These are phyloP conservation scores for Chrysoporthe puriensis DNA, from an alignment of 2,329 filamentous ascomycete genomes.

Conservation along the genomic window DNA sequence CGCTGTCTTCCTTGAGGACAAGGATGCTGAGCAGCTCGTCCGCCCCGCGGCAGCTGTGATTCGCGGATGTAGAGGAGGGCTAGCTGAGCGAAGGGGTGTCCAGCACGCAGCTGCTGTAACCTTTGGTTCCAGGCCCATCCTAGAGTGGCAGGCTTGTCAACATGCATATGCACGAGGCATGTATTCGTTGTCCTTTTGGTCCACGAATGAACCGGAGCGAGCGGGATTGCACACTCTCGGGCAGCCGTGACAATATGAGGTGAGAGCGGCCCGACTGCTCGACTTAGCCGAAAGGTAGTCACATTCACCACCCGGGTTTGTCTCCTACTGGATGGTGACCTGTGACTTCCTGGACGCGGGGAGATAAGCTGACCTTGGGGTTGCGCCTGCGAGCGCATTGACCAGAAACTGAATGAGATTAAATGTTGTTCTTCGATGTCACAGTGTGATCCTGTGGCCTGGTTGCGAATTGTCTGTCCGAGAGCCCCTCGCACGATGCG, in stretches of 20 bases:
- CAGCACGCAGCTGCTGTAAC: neutral
- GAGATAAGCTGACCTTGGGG: neutral
- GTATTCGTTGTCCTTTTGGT: conserved; percentile 8
- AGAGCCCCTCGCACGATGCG: neutral
- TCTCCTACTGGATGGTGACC: neutral
- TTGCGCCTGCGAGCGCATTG: neutral
- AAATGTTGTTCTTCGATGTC: neutral
- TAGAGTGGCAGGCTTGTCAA: neutral
- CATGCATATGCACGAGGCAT: conserved; percentile 16
- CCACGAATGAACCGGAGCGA: conserved; percentile 12
- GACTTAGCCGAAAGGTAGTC: neutral
- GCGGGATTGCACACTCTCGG: neutral
- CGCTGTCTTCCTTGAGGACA: neutral
- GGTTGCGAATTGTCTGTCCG: neutral
- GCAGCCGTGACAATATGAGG: conserved; percentile 1
- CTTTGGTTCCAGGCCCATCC: neutral
- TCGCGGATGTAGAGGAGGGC: neutral
- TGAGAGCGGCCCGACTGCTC: conserved; percentile 14
- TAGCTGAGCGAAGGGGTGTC: neutral
- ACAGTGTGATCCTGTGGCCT: conserved; percentile 9
- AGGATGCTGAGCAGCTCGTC: neutral
- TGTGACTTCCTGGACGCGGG: neutral
- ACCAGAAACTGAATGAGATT: neutral
- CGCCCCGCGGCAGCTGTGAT: neutral
- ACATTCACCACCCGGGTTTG: neutral